Evolutionary conservation across 1,284 basidiomycete genomes (phyloP), one percentile per base, ranked within the genome.

Genomic region (Boletellus dicymbophilus): DNA sequence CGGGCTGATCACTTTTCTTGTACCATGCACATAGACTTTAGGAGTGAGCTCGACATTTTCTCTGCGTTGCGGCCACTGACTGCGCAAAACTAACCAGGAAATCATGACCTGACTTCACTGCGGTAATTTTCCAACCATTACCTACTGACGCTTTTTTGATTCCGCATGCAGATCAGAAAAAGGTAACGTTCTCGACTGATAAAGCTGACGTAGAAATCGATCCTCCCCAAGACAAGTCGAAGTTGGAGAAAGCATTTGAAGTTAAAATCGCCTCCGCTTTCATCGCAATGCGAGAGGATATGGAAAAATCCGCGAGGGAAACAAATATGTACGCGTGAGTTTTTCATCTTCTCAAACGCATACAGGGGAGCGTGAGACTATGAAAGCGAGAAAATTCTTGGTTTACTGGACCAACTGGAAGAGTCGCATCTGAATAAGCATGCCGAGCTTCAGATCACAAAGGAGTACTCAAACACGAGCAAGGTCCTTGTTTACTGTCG

Each of bases 291-390:
- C 61, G 50, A 38, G 54, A 52, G 9, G 55, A 61, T 30, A 30
- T 56, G 25, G 49, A 49, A 36, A 49, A 36, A 26, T 48, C 53
- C 4, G 52, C 48, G 12, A 53, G 38, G 25, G 68, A 67, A 43
- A 56, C 60, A 10, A 51, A 53, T 28, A 21, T 44, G 2, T 58
- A 68, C 37, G 52, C 54, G 66, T 71, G 52, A 54, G 69, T 53
- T 23, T 27, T 21, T 34, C 22, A n/a, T 31, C 25, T 38, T 47
- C n/a, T 40, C 27, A 30, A 25, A 26, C 13, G 20, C 18, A 21
- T n/a, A 47, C 28, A 44, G 15, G 27, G 44, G 37, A 27, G 15
- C 47, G 38, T 23, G 28, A 54, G 44, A 36, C n/a, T 31, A 41
- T 12, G 22, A 48, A n/a, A 71, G 65, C 9, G 61, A 69, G 50